Evolutionary conservation across 2,329 filamentous ascomycete genomes (phyloP).

Genomic region (Harringtonia aguacate): DNA sequence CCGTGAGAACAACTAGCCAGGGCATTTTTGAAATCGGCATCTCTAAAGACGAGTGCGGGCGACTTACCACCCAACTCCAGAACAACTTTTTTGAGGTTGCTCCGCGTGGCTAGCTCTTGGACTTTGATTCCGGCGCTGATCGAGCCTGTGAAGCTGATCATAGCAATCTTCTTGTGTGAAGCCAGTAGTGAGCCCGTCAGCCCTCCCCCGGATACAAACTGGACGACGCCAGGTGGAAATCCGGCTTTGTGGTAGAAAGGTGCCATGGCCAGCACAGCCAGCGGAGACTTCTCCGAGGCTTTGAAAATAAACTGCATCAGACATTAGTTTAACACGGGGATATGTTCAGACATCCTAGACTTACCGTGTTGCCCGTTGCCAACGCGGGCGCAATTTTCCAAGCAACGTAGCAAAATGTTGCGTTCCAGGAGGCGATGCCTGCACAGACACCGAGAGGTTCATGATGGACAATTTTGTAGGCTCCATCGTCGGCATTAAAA

Average conservation of each 20-base stretch:
- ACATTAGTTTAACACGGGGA: neutral
- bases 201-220: constrained; percentile 28
- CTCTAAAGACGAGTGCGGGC: constrained; percentile 50
- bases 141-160: constrained; percentile 59
- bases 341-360: neutral
- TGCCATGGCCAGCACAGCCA: constrained; percentile 22
- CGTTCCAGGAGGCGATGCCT: constrained; percentile 26
- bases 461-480: constrained; percentile 25
- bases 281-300: constrained; percentile 28
- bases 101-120: constrained; percentile 46
- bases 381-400: constrained; percentile 28
- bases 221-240: constrained; percentile 29
- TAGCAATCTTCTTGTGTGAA: constrained; percentile 29
- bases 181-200: constrained; percentile 8
- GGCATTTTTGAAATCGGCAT: constrained; percentile 50
- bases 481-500: constrained; percentile 31
- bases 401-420: constrained; percentile 20
- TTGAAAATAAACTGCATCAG: constrained; percentile 24
- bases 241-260: constrained; percentile 26
- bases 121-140: constrained; percentile 54
- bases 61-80: constrained; percentile 61
- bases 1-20: constrained; percentile 24
- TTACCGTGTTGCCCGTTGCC: constrained; percentile 25
- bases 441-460: constrained; percentile 19
- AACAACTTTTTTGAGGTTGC: constrained; percentile 55